These are phyloP conservation scores for button mushroom (Agaricus bisporus) DNA, from an alignment of 768 basidiomycete genomes.

Conservation along the genomic window DNA sequence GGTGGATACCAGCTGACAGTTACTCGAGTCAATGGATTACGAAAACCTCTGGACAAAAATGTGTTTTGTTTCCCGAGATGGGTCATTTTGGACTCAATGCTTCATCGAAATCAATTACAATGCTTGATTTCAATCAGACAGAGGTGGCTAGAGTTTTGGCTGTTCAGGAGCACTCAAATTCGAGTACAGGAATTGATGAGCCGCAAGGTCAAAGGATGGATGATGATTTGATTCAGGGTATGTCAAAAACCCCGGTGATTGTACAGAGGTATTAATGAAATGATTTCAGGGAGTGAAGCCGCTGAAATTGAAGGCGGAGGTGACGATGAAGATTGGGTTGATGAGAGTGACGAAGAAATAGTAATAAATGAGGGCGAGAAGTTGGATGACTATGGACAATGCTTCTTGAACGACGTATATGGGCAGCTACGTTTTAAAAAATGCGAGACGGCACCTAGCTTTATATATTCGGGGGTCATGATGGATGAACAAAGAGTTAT, in stretches of 20 bases:
- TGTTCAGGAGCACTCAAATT: neutral
- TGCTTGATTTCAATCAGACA: constrained; percentile 24
- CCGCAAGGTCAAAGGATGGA: neutral
- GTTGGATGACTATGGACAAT: constrained; percentile 6
- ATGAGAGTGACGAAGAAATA: neutral
- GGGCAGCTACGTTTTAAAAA: constrained; percentile 22
- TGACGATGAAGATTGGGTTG: neutral
- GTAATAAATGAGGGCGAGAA: neutral
- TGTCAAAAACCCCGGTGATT: too few relatives aligned
- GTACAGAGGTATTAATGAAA: too few relatives aligned
- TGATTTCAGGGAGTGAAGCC: neutral
- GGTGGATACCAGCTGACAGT: constrained; percentile 25
- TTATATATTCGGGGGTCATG: constrained; percentile 26
- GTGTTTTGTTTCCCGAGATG: constrained; percentile 18
- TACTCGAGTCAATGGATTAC: constrained; percentile 34
- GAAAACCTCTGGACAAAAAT: constrained; percentile 28
- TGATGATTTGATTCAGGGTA: neutral
- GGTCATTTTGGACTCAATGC: neutral
- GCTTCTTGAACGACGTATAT: constrained; percentile 8
- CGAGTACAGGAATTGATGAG: neutral
- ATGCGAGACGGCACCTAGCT: constrained; percentile 8
- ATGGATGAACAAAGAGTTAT: constrained; percentile 37
- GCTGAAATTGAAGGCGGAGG: neutral
- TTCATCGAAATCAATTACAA: constrained; percentile 8
- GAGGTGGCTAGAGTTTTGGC: constrained; percentile 13